Evolutionary conservation across 768 basidiomycete species (phyloP).

Genomic region (Lentinula edodes): DNA sequence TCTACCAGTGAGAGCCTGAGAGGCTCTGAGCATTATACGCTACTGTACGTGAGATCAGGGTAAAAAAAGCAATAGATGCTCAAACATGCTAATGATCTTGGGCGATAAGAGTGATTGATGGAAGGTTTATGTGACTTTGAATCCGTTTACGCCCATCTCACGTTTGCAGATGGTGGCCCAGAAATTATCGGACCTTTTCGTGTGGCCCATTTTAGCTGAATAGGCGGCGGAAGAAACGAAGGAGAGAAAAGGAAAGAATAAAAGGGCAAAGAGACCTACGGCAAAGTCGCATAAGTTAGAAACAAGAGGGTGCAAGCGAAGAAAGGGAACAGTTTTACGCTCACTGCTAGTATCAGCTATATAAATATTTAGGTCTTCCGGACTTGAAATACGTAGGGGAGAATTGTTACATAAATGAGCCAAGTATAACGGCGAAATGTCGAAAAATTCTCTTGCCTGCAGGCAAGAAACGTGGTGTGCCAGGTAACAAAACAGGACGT

Average conservation of each 20-base stretch:
- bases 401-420: constrained; percentile 38
- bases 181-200: not conserved
- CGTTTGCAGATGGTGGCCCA: not conserved
- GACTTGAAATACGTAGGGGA: constrained; percentile 13
- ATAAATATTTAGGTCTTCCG: constrained; percentile 5
- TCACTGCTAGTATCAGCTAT: not conserved
- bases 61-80: constrained; percentile 8
- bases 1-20: constrained; percentile 2
- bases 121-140: constrained; percentile 20
- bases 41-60: constrained; percentile 8
- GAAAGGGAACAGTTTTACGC: not conserved
- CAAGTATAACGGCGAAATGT: constrained; percentile 28
- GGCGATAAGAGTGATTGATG: constrained; percentile 52
- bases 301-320: not conserved
- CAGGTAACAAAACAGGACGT: constrained; percentile 51
- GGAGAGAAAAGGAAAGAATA: not conserved
- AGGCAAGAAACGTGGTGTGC: constrained; percentile 66
- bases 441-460: constrained; percentile 54
- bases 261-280: not conserved
- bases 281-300: not conserved
- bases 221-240: not conserved
- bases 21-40: not conserved
- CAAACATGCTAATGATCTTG: constrained; percentile 20
- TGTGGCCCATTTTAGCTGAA: not conserved
- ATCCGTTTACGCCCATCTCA: constrained; percentile 6